These are phyloP conservation scores for Phaeosphaeriaceae sp. DNA, from an alignment of 2,329 filamentous ascomycete genomes.

Conservation along the genomic window DNA sequence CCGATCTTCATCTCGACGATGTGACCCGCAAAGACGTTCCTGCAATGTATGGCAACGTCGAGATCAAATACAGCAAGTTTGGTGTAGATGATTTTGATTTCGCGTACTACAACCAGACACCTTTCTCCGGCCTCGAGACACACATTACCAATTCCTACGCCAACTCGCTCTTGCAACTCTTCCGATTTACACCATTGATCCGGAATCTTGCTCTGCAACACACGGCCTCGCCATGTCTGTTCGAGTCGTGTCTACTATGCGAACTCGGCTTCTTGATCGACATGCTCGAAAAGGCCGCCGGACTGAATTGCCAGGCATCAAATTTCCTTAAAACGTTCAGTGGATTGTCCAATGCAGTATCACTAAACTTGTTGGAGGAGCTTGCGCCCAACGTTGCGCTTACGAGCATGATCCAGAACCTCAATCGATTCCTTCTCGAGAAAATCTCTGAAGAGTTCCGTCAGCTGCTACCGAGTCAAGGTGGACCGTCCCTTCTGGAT, in stretches of 20 bases:
- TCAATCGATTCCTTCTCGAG: conserved; percentile 85
- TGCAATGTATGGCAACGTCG: conserved; percentile 88
- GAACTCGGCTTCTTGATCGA: conserved; percentile 96
- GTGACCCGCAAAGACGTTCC: conserved; percentile 82
- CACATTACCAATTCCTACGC: conserved; percentile 97
- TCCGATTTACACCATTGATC: conserved; percentile 87
- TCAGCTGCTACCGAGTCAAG: conserved; percentile 67
- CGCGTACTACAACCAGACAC: conserved; percentile 93
- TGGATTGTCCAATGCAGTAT: conserved; percentile 77
- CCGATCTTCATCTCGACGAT: conserved; percentile 72
- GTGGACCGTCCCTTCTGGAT: conserved; percentile 67
- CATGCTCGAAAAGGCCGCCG: conserved; percentile 95
- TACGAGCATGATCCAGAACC: conserved; percentile 81
- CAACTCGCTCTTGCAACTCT: conserved; percentile 87
- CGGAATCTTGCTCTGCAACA: conserved; percentile 90
- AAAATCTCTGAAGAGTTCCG: conserved; percentile 80
- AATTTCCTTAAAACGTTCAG: conserved; percentile 92
- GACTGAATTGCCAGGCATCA: conserved; percentile 93
- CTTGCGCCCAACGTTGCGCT: conserved; percentile 75
- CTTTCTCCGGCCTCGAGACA: conserved; percentile 89
- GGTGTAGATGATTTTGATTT: conserved; percentile 99
- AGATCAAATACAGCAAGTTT: conserved; percentile 99
- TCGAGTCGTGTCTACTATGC: conserved; percentile 85
- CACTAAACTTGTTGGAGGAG: conserved; percentile 84
- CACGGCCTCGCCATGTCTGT: conserved; percentile 82